A percentile compares a stretch with the other conserved stretches of the same genome.
These are phyloP conservation scores for Zangia roseola DNA, from an alignment of 768 basidiomycete genomes.

Conservation along the genomic window DNA sequence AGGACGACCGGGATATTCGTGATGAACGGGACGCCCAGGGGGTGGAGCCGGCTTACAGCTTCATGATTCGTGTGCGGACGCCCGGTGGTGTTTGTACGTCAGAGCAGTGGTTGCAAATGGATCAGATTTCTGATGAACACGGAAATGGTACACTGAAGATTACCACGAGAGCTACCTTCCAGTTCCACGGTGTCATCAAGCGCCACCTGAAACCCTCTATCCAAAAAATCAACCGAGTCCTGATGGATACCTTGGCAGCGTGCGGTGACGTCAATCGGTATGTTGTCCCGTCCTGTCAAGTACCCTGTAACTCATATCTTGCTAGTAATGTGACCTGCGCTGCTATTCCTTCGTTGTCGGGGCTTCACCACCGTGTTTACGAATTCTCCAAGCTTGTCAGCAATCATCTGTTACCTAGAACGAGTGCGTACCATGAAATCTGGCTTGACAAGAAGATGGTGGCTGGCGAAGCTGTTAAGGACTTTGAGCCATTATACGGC, in stretches of 20 bases:
- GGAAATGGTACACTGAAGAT: conserved; percentile 95
- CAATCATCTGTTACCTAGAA: conserved; percentile 83
- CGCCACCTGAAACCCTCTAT: conserved; percentile 93
- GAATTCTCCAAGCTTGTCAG: conserved; percentile 83
- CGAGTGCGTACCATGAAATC: conserved; percentile 96
- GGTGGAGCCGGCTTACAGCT: conserved; percentile 91
- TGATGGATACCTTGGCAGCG: conserved; percentile 95
- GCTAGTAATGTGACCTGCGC: conserved; percentile 86
- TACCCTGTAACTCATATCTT: conserved; percentile 4
- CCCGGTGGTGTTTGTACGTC: conserved; percentile 94
- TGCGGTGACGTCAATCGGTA: conserved; percentile 97
- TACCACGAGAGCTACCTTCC: conserved; percentile 97
- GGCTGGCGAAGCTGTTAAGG: conserved; percentile 89
- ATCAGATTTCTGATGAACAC: conserved; percentile 94
- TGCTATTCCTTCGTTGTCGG: conserved; percentile 87
- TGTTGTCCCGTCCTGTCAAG: conserved; percentile 12
- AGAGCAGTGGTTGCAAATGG: conserved; percentile 92
- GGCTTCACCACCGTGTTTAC: conserved; percentile 78
- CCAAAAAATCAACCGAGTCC: conserved; percentile 87
- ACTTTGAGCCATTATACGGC: conserved; percentile 96
- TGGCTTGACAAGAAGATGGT: conserved; percentile 98
- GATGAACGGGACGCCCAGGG: conserved; percentile 93
- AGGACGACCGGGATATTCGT: conserved; percentile 98
- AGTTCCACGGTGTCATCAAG: conserved; percentile 99
- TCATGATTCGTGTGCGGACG: conserved; percentile 98